Evolutionary conservation across 441 rosid species (phyloP).

Genomic region (Euphorbia celastroides): DNA sequence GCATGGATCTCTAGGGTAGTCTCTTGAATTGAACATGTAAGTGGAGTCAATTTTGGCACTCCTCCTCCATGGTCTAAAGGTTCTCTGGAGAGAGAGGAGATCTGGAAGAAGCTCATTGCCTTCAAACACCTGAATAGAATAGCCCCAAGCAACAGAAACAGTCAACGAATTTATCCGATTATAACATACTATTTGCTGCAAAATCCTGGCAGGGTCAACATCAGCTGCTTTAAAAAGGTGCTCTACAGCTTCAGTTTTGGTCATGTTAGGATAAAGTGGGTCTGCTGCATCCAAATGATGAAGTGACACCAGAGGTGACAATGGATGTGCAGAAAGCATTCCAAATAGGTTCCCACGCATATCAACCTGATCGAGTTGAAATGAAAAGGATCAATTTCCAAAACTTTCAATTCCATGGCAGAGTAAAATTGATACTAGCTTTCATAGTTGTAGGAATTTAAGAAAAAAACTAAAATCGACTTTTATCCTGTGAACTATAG

Average conservation of each 20-base stretch:
- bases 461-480: neutral
- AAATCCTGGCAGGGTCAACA: slow-evolving; percentile 63
- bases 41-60: slow-evolving; percentile 31
- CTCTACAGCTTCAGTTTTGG: slow-evolving; percentile 40
- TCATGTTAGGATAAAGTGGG: slow-evolving; percentile 66
- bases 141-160: slow-evolving; percentile 84
- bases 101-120: slow-evolving; percentile 73
- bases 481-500: neutral
- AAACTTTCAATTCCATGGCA: neutral
- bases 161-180: slow-evolving; percentile 47
- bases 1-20: slow-evolving; percentile 65
- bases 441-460: neutral
- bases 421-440: neutral
- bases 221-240: slow-evolving; percentile 55
- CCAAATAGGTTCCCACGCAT: slow-evolving; percentile 85
- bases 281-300: slow-evolving; percentile 90
- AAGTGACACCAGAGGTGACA: slow-evolving; percentile 73
- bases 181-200: slow-evolving; percentile 89
- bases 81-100: slow-evolving; percentile 57
- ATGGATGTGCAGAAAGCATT: slow-evolving; percentile 71
- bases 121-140: slow-evolving; percentile 73
- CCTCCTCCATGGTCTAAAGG: slow-evolving; percentile 79
- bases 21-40: slow-evolving; percentile 72
- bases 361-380: slow-evolving; percentile 50
- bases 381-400: neutral